Conservation (phyloP, 768 basidiomycete genomes). For the Amanita pallidorosea region DNA sequence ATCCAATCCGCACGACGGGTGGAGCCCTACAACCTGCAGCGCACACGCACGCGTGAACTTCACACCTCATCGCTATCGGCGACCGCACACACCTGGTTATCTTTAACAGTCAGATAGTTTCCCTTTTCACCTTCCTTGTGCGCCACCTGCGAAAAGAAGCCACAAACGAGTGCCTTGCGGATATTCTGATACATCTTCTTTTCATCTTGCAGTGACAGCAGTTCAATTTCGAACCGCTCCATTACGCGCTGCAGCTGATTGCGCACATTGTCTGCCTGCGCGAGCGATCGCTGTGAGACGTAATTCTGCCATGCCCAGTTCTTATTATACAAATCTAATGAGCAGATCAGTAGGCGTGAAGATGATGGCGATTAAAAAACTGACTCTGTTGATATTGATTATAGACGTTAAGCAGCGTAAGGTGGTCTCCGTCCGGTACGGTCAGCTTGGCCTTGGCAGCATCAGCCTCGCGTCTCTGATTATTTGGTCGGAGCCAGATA, state of each 20-base stretch:
- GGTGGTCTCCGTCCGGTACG: slow-evolving; percentile 93
- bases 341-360: not conserved
- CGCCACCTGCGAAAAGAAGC: slow-evolving; percentile 98
- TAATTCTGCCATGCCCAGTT: slow-evolving; percentile 92
- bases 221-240: slow-evolving; percentile 80
- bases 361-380: slow-evolving; percentile 12
- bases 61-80: slow-evolving; percentile 18
- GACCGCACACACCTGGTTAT: slow-evolving; percentile 81
- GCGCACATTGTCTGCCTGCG: slow-evolving; percentile 92
- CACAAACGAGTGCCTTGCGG: slow-evolving; percentile 76
- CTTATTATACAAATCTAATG: slow-evolving; percentile 59
- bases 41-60: slow-evolving; percentile 32
- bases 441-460: slow-evolving; percentile 80
- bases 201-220: slow-evolving; percentile 60
- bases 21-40: slow-evolving; percentile 56
- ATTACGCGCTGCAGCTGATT: slow-evolving; percentile 81
- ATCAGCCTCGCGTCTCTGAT: slow-evolving; percentile 84
- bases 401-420: slow-evolving; percentile 91
- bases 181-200: slow-evolving; percentile 66
- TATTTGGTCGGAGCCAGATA: slow-evolving; percentile 88
- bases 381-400: slow-evolving; percentile 82
- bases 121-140: slow-evolving; percentile 91
- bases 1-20: slow-evolving; percentile 84
- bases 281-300: slow-evolving; percentile 38
- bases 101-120: slow-evolving; percentile 85